Conservation (phyloP, 352 stramenopile genomes). For the Elongisporangium anandrum region DNA sequence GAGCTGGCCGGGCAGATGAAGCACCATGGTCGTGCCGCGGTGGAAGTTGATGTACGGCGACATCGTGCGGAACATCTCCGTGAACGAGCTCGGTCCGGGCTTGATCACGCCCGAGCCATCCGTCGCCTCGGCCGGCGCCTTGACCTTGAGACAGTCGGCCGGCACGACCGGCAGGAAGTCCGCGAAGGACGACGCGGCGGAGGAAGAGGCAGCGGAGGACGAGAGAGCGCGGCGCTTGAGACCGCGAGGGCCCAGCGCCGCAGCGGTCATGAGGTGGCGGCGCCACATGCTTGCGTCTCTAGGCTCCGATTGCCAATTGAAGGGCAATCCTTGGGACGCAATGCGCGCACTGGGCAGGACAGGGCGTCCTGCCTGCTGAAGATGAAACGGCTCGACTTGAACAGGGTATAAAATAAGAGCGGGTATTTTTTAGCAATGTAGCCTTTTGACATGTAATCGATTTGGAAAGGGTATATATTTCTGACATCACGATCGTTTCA, state of each 20-base stretch:
- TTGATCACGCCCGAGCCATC: slow-evolving; percentile 8
- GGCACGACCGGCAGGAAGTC: slow-evolving; percentile 76
- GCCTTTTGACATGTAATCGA: too few relatives aligned
- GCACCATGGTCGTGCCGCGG: slow-evolving; percentile 92
- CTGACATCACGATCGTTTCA: neutral
- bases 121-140: slow-evolving; percentile 18
- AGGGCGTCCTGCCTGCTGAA: neutral
- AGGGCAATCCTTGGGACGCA: neutral
- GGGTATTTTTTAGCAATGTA: neutral
- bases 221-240: neutral
- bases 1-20: slow-evolving; percentile 94
- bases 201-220: neutral
- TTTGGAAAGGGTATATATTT: neutral
- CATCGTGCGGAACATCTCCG: slow-evolving; percentile 93
- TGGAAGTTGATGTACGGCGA: slow-evolving; percentile 98
- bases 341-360: neutral
- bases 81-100: slow-evolving; percentile 64
- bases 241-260: neutral
- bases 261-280: neutral
- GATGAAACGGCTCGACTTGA: neutral
- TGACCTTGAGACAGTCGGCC: slow-evolving; percentile 69
- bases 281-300: neutral
- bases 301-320: neutral
- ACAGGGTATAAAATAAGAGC: neutral
- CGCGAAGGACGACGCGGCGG: slow-evolving; percentile 11